Base-by-base conservation (phyloP, 139 green algal species). In the Volvox reticuliferus region DNA sequence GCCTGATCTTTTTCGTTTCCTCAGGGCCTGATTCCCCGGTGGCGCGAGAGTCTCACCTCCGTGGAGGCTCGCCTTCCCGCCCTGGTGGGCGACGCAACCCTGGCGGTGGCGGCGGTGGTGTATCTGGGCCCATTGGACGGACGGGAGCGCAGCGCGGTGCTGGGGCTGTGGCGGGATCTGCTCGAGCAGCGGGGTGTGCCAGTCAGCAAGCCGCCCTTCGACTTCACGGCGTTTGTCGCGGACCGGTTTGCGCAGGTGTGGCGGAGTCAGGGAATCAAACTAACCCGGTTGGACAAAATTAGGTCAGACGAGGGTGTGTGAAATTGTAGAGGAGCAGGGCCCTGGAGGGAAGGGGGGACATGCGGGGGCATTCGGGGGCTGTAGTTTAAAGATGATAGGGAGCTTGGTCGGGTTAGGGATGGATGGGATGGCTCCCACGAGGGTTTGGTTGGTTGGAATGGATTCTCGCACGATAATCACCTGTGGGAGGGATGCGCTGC, bases 101-200 rank as follows among this genome's bases (percentile, higher is more conserved):
- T 94, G 32, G 88, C 83, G 24, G 82, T 90, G 36, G 69, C 84
- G 1, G 36, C 83, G 0, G 76, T 87, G 14, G 83, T 89, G 37
- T 94, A 94, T 84, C 76, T 86, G 35, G 91, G 91, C 6, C 65
- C 88, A 12, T 76, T 94, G 88, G 82, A 91, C 77, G 67, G 83
- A 76, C 71, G 30, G 20, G 87, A 94, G 84, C 88, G 91, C 2
- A 33, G 20, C 9, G 77, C 88, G 24, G 91, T 91, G 69, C 69
- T 93, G 79, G 86, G 37, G 36, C 86, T 87, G 55, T 91, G 81
- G 91, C 73, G 81, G 18, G 86, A 90, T n/a, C 86, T 90, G 55
- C 86, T 90, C n/a, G 14, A 36, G 73, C 2, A 63, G 73, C 67
- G 36, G 18, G 89, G 44, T 2, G 79, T 92, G 89, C 89, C 89